These are phyloP conservation scores for Malbranchea cinnamomea DNA, from an alignment of 2,329 filamentous ascomycete genomes.

Conservation along the genomic window DNA sequence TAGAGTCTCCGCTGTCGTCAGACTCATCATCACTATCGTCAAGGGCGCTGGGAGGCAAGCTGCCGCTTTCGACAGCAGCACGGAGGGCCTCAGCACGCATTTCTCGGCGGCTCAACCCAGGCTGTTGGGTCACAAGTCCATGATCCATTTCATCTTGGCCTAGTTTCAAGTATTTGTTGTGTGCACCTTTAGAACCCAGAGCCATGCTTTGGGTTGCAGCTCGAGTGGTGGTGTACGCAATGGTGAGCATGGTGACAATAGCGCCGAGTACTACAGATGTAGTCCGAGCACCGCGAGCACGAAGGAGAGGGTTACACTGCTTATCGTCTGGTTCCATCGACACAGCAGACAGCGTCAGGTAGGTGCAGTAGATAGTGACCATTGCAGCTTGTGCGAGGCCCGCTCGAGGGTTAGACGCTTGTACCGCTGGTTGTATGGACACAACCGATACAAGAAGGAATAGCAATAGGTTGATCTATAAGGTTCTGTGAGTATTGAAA, in stretches of 20 bases:
- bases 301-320: conserved; percentile 80
- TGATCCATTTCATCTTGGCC: conserved; percentile 64
- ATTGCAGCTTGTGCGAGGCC: conserved; percentile 95
- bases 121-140: conserved; percentile 76
- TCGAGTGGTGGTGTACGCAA: conserved; percentile 93
- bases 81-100: conserved; percentile 89
- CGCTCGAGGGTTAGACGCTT: conserved; percentile 83
- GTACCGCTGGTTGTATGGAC: conserved; percentile 78
- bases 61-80: conserved; percentile 76
- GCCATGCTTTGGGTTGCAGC: conserved; percentile 73
- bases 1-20: conserved; percentile 42
- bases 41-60: conserved; percentile 77
- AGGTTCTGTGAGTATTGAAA: conserved; percentile 10
- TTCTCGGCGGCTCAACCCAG: conserved; percentile 55
- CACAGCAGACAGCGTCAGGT: conserved; percentile 93
- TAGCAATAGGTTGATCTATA: conserved; percentile 64
- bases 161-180: conserved; percentile 40
- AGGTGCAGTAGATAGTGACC: conserved; percentile 96
- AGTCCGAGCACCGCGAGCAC: conserved; percentile 71
- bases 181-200: conserved; percentile 35
- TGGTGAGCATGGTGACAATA: conserved; percentile 88
- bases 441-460: conserved; percentile 67
- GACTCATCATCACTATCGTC: conserved; percentile 52
- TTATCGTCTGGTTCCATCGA: conserved; percentile 97
- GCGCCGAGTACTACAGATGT: conserved; percentile 86